Evolutionary conservation across 2,329 filamentous ascomycete genomes (phyloP), one percentile per base, ranked within the genome.

Genomic region (Aspergillus sp.): DNA sequence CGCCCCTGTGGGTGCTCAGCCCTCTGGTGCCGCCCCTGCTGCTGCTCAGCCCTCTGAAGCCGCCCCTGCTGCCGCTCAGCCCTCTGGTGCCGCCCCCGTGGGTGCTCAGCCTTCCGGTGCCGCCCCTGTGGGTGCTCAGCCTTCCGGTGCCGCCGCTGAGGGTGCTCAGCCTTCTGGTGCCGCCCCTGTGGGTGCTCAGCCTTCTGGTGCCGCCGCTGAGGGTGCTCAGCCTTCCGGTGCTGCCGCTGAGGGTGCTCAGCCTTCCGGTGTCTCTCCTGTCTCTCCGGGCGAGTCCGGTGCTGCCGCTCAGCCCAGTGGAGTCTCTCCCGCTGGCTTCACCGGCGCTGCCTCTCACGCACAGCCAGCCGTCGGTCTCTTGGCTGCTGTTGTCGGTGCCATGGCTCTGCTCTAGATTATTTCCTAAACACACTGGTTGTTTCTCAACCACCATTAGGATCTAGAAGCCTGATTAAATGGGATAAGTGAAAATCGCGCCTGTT

Each of bases 371-470:
- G 65, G 65, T 40, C 49, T 69, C 48, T 52, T 67, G 49, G 62
- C 60, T 43, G 67, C 58, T 52, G 49, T 66, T 42, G 56, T 68
- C 45, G 66, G 58, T 35, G 37, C 66, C 47, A 65, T 67, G 56
- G 64, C 62, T 51, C 50, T 69, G 38, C 59, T 68, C 47, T 69
- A 67, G 60, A 58, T 45, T 42, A 44, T 12, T 37, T 32, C n/a
- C n/a, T n/a, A n/a, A n/a, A n/a, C n/a, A n/a, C n/a, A n/a, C n/a
- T n/a, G n/a, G n/a, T n/a, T n/a, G n/a, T n/a, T n/a, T n/a, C n/a
- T n/a, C n/a, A n/a, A n/a, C n/a, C n/a, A n/a, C n/a, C n/a, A n/a
- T n/a, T n/a, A n/a, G n/a, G n/a, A n/a, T n/a, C n/a, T n/a, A n/a
- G n/a, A n/a, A n/a, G n/a, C n/a, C n/a, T n/a, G n/a, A n/a, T n/a